A percentile compares a stretch with the other conserved stretches of the same genome.
Evolutionary conservation across 768 basidiomycete genomes (phyloP).

Genomic region (Leccinum variicolor): DNA sequence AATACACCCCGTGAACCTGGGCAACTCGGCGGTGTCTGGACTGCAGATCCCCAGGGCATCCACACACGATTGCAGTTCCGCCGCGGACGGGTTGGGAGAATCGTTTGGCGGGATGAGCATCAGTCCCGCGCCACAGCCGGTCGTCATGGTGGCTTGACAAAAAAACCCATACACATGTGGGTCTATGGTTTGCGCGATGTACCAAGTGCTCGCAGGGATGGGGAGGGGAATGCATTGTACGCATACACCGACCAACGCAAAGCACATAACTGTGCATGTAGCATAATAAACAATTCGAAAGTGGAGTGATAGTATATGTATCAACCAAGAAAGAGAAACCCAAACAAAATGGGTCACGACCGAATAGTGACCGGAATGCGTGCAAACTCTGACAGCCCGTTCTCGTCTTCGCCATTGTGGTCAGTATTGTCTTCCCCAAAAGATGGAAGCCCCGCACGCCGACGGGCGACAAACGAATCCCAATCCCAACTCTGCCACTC

Average conservation of each 20-base stretch:
- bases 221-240: not conserved
- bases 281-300: not conserved
- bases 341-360: constrained; percentile 9
- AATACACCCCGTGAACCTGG: constrained; percentile 6
- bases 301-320: not conserved
- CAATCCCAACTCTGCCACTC: constrained; percentile 24
- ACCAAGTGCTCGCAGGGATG: not conserved
- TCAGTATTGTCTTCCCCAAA: not conserved
- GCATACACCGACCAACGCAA: not conserved
- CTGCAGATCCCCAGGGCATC: constrained; percentile 21
- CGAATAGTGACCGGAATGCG: constrained; percentile 14
- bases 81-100: constrained; percentile 55
- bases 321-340: not conserved
- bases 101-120: constrained; percentile 85
- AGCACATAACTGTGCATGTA: not conserved
- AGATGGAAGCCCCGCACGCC: not conserved
- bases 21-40: constrained; percentile 1
- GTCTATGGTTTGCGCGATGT: not conserved
- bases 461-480: constrained; percentile 11
- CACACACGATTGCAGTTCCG: constrained; percentile 22
- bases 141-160: constrained; percentile 12
- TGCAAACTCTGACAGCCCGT: constrained; percentile 17
- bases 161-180: not conserved
- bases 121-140: constrained; percentile 48
- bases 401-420: not conserved